Conservation (phyloP, 2,329 filamentous ascomycete species). For the Aspergillus pseudoglaucus region DNA sequence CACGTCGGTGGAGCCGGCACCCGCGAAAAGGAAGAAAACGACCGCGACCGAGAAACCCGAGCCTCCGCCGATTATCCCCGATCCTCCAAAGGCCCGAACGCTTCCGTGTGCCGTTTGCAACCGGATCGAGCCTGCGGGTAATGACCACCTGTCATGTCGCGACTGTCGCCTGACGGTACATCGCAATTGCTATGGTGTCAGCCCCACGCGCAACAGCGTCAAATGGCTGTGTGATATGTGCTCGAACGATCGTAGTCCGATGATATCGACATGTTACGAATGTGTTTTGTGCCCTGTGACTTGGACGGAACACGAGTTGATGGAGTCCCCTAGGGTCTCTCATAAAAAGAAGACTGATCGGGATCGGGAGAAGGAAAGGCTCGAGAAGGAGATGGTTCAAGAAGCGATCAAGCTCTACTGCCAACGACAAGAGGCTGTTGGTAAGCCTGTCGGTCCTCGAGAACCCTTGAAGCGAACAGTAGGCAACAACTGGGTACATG, state of each 20-base stretch:
- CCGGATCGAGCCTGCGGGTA: constrained; percentile 60
- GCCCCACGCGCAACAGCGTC: constrained; percentile 56
- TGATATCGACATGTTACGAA: constrained; percentile 89
- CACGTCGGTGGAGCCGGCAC: constrained; percentile 40
- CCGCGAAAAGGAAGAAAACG: constrained; percentile 63
- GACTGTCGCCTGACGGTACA: constrained; percentile 92
- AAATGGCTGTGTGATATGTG: constrained; percentile 98
- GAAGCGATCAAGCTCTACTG: constrained; percentile 76
- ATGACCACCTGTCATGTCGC: constrained; percentile 67
- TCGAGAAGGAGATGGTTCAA: constrained; percentile 76
- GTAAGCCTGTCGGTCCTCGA: constrained; percentile 74
- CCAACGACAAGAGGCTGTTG: constrained; percentile 74
- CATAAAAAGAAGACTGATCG: constrained; percentile 89
- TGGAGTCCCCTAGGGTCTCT: constrained; percentile 70
- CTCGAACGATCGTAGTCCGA: constrained; percentile 83
- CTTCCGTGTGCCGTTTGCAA: constrained; percentile 83
- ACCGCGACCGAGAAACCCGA: constrained; percentile 50
- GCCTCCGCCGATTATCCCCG: constrained; percentile 60
- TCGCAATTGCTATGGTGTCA: constrained; percentile 85
- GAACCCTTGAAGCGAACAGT: constrained; percentile 90
- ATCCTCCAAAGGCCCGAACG: constrained; percentile 68
- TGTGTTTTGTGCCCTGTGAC: constrained; percentile 87
- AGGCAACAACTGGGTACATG: constrained; percentile 98
- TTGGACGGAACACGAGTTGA: constrained; percentile 72
- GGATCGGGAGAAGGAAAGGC: constrained; percentile 78